Conservation (phyloP, 106 monocot genomes). For the Ottelia alismoides region DNA sequence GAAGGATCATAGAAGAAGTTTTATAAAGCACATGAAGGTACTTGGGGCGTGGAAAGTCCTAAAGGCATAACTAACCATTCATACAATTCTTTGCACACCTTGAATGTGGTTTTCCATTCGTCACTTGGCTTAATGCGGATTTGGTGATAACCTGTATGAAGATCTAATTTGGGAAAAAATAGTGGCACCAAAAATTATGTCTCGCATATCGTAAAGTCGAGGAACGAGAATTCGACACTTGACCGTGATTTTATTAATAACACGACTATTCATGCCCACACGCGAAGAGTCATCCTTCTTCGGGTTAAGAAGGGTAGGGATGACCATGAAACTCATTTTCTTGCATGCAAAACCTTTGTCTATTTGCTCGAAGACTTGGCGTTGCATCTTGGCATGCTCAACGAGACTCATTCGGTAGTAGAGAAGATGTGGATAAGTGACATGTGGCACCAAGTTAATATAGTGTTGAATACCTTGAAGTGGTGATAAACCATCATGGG, state of each 20-base stretch:
- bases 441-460: not conserved
- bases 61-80: too few relatives aligned
- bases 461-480: not conserved
- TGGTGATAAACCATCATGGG: not conserved
- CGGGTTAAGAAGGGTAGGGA: not conserved
- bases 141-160: too few relatives aligned
- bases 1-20: too few relatives aligned
- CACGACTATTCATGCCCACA: not conserved
- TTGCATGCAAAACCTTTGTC: not conserved
- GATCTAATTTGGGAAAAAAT: not conserved
- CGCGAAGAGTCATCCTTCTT: not conserved
- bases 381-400: not conserved
- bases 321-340: not conserved
- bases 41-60: too few relatives aligned
- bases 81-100: too few relatives aligned
- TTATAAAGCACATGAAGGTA: too few relatives aligned
- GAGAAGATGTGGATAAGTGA: not conserved
- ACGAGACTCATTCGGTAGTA: not conserved
- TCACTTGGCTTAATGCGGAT: not conserved
- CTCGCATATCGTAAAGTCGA: not conserved
- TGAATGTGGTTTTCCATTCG: too few relatives aligned
- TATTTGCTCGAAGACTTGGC: not conserved
- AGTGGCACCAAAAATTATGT: not conserved
- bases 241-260: not conserved
- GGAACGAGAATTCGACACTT: not conserved